phyloP scores from a whole-genome alignment of 1,139 yeast species.

The Lodderomyces parapsilosis region DNA sequence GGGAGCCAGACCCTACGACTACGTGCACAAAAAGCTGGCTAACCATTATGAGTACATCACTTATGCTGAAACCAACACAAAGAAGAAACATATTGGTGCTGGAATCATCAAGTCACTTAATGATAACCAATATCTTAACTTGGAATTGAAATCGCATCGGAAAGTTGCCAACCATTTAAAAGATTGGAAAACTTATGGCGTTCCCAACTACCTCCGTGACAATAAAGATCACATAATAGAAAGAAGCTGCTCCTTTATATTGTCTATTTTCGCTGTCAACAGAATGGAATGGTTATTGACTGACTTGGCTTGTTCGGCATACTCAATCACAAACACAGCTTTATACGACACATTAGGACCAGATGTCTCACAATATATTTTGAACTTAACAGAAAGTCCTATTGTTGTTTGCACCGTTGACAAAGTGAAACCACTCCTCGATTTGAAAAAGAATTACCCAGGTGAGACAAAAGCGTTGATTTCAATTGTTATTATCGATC shows the following conservation, averaged over 20 bases:
- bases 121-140: constrained; percentile 22
- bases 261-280: constrained; percentile 32
- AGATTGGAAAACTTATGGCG: constrained; percentile 13
- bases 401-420: constrained; percentile 30
- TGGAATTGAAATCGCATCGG: constrained; percentile 18
- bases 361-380: constrained; percentile 27
- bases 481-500: constrained; percentile 33
- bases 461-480: constrained; percentile 22
- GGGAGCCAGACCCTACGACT: constrained; percentile 27
- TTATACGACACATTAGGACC: constrained; percentile 36
- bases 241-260: constrained; percentile 24
- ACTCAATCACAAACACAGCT: constrained; percentile 34
- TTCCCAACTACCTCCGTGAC: constrained; percentile 6
- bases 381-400: constrained; percentile 30
- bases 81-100: constrained; percentile 26
- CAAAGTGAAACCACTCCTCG: constrained; percentile 23
- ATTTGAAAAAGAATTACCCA: constrained; percentile 22
- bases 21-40: constrained; percentile 18
- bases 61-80: constrained; percentile 15
- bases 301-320: constrained; percentile 35
- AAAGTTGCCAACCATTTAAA: constrained; percentile 24
- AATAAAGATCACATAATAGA: constrained; percentile 13
- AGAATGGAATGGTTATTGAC: constrained; percentile 35
- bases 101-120: constrained; percentile 28
- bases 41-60: constrained; percentile 19